These are phyloP conservation scores for Vigna trinervia DNA, from an alignment of 306 rosid genomes.

Conservation along the genomic window DNA sequence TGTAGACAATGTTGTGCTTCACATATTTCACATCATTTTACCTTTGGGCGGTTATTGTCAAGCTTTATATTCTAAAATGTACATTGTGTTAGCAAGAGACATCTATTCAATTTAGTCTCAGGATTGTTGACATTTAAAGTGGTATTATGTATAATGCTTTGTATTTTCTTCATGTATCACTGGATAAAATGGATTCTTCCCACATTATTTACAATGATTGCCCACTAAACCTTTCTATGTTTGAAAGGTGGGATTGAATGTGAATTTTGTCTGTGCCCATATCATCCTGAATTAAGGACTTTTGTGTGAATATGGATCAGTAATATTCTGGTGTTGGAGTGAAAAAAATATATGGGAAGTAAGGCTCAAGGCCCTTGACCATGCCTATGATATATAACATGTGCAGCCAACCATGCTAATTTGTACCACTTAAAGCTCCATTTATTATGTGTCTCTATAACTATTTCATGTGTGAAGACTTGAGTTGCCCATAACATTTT, in stretches of 20 bases:
- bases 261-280: background rate
- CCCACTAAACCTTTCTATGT: background rate
- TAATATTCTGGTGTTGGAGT: background rate
- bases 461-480: background rate
- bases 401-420: background rate
- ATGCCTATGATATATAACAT: too few relatives aligned
- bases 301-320: background rate
- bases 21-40: constrained; percentile 4
- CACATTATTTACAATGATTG: background rate
- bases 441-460: background rate
- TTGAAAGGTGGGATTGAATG: background rate
- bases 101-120: constrained; percentile 8
- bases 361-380: background rate
- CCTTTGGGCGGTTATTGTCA: constrained; percentile 11
- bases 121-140: constrained; percentile 30
- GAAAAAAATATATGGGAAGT: background rate
- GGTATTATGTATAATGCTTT: background rate
- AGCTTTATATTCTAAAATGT: background rate
- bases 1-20: background rate
- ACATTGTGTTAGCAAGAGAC: background rate
- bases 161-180: background rate
- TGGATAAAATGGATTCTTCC: constrained; percentile 7
- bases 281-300: constrained; percentile 5
- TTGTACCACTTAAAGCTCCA: constrained; percentile 23
- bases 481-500: constrained; percentile 18